Percentiles rank a stretch among this genome's conserved stretches.
Evolutionary conservation across 108 stramenopile species (phyloP).

Genomic region (Schizochytrium sp.): DNA sequence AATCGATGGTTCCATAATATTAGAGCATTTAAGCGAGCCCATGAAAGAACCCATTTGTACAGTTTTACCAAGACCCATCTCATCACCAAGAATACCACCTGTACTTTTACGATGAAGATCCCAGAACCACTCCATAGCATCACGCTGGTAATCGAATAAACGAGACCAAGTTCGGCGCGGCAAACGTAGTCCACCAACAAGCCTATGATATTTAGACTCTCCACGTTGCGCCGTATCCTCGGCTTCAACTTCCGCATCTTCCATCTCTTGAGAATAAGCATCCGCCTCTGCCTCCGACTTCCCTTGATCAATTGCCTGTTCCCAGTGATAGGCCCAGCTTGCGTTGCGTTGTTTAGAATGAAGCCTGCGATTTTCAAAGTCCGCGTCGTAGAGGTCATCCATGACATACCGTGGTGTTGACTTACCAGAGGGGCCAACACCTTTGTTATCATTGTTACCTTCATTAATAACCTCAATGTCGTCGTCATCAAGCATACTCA

Average conservation of each 20-base stretch:
- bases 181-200: conserved; percentile 3
- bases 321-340: not conserved
- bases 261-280: conserved; percentile 34
- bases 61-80: conserved; percentile 96
- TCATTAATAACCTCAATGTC: not conserved
- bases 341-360: conserved; percentile 10
- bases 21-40: conserved; percentile 84
- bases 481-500: not conserved
- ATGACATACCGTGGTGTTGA: not conserved
- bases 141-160: conserved; percentile 85
- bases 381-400: conserved; percentile 16
- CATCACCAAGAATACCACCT: conserved; percentile 93
- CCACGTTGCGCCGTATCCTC: conserved; percentile 9
- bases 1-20: conserved; percentile 81
- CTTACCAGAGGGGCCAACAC: not conserved
- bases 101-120: conserved; percentile 88
- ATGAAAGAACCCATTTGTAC: conserved; percentile 90
- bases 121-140: conserved; percentile 93
- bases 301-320: conserved; percentile 11
- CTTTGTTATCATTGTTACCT: not conserved
- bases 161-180: conserved; percentile 14
- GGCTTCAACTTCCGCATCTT: conserved; percentile 14
- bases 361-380: not conserved
- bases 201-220: conserved; percentile 5
- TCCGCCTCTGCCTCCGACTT: conserved; percentile 39